Evolutionary conservation across 139 green algal genomes (phyloP), one percentile per base, ranked within the genome.

Genomic region (Eudorina sp.): DNA sequence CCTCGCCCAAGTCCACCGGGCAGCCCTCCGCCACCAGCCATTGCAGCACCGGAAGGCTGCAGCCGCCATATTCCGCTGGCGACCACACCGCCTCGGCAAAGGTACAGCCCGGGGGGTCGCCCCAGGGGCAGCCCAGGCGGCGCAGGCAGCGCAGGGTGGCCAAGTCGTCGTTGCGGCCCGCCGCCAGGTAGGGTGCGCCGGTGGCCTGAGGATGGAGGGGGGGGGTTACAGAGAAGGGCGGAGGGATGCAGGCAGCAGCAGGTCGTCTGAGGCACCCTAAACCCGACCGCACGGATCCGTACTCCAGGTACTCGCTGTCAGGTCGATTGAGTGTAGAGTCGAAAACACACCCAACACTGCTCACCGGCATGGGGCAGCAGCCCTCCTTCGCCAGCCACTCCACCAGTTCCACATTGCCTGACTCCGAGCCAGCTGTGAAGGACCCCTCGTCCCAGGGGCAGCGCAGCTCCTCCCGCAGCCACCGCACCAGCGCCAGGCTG

Each of bases 91-190:
- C 62, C n/a, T n/a, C 5, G n/a, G 27, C 43, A n/a, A 14, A 41
- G 29, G 8, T 41, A 5, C 41, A 9, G n/a, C n/a, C n/a, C n/a
- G n/a, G n/a, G n/a, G n/a, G n/a, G n/a, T n/a, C n/a, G n/a, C n/a
- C n/a, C n/a, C n/a, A n/a, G n/a, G 40, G 70, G 70, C 41, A 79
- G 70, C 70, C 70, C 70, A 79, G 70, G 7, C 70, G 70, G 23
- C 70, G 70, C 70, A 79, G 70, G 70, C 70, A 79, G 70, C 70
- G 70, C 70, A 79, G 70, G 41, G 70, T 79, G 70, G 70, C 70
- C 1, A 79, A 19, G 70, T 79, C 70, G 23, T 21, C 25, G 70
- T 53, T 79, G 18, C 25, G 25, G 3, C 21, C 40, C 7, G 70
- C 70, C 8, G 6, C 4, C 7, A 36, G 34, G 41, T 55, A 79